Percentiles rank a stretch among this genome's conserved stretches.
Evolutionary conservation across 306 rosid species (phyloP).

Genomic region (Vigna unguiculata): DNA sequence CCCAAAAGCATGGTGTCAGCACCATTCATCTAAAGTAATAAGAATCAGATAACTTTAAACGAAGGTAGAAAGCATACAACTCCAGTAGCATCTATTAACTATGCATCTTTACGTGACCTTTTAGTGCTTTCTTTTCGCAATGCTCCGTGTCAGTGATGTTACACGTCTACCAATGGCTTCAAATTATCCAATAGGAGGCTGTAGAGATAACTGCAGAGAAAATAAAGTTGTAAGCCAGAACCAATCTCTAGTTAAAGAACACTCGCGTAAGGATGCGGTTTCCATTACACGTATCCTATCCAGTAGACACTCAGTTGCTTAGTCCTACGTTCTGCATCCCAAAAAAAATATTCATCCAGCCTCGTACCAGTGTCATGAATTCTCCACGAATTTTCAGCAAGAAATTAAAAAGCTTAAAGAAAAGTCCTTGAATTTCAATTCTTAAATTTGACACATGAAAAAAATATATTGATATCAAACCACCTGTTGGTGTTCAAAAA

Average conservation of each 20-base stretch:
- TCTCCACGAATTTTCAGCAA: constrained; percentile 1
- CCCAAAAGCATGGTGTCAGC: constrained; percentile 4
- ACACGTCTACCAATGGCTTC: too few species aligned
- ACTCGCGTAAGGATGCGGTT: background rate
- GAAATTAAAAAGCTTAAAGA: background rate
- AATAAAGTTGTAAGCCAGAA: background rate
- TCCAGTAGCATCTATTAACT: background rate
- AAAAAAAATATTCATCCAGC: background rate
- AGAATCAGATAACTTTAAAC: constrained; percentile 1
- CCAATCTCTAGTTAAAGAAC: background rate
- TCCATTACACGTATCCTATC: background rate
- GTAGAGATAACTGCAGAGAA: background rate
- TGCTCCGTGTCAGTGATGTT: background rate
- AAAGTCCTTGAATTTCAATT: background rate
- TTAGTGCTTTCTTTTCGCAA: background rate
- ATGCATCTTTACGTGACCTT: background rate
- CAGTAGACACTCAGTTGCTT: background rate
- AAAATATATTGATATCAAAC: constrained; percentile 52
- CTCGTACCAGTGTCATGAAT: background rate
- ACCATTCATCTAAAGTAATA: background rate
- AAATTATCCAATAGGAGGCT: background rate
- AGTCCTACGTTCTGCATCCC: background rate
- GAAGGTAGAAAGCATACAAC: background rate
- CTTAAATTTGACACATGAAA: background rate
- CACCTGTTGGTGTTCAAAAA: constrained; percentile 50